Conservation (phyloP, 225 moss, liverwort and hornwort species). For the Pleurozium schreberi region DNA sequence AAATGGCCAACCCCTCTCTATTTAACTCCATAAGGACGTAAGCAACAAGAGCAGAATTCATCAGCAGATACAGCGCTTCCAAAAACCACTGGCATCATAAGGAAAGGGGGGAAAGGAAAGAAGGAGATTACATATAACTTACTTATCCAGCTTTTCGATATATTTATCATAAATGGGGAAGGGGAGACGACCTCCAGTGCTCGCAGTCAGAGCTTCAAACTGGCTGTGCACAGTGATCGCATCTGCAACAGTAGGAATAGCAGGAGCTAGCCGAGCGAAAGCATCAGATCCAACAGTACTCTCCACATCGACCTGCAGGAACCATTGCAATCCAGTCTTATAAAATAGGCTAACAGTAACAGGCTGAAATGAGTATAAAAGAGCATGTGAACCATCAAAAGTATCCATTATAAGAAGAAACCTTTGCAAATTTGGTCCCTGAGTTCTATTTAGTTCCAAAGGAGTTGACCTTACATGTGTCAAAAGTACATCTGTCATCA, state of each 20-base stretch:
- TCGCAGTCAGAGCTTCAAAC: constrained; percentile 76
- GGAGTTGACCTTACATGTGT: not conserved
- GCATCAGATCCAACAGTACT: constrained; percentile 81
- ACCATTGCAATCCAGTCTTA: not conserved
- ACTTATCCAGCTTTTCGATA: constrained; percentile 81
- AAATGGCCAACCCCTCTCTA: not conserved
- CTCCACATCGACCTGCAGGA: constrained; percentile 76
- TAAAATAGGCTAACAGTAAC: not conserved
- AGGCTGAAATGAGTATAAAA: not conserved
- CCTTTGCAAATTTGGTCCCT: not conserved
- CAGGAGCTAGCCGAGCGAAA: constrained; percentile 81
- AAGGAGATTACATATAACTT: not conserved
- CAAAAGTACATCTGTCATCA: not conserved
- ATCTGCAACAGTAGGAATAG: constrained; percentile 81
- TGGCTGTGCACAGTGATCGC: constrained; percentile 83
- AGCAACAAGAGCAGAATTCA: not conserved
- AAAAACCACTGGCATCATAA: not conserved
- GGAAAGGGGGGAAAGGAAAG: not conserved
- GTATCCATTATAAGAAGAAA: not conserved
- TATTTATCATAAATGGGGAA: constrained; percentile 87
- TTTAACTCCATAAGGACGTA: not conserved
- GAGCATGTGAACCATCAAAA: not conserved
- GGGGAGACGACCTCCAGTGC: constrained; percentile 65
- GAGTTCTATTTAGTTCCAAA: not conserved
- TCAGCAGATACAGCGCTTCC: not conserved